Percentiles rank a stretch among this genome's conserved stretches.
Evolutionary conservation across 2,329 filamentous ascomycete genomes (phyloP).

Genomic region (Talaromyces amestolkiae): DNA sequence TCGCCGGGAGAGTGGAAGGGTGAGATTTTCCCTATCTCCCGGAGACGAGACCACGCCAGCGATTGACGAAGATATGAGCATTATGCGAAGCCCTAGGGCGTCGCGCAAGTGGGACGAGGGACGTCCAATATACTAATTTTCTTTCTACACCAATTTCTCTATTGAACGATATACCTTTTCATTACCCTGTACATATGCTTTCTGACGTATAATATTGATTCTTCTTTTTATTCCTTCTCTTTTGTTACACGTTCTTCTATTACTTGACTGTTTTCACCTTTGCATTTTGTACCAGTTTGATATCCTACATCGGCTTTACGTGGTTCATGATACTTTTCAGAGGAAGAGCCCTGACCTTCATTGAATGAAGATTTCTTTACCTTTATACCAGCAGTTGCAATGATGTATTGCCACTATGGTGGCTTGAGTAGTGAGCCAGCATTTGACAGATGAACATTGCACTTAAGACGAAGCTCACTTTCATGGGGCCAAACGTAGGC

Average conservation of each 20-base stretch:
- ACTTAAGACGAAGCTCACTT: not conserved
- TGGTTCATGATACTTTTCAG: not conserved
- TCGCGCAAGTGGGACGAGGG: conserved; percentile 43
- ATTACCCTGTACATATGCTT: conserved; percentile 18
- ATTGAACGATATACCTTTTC: not conserved
- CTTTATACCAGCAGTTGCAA: not conserved
- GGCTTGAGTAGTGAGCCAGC: not conserved
- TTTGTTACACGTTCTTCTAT: not conserved
- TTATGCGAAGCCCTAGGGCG: conserved; percentile 28
- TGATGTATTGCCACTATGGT: too few relatives aligned
- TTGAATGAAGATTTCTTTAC: not conserved
- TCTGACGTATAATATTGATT: conserved; percentile 17
- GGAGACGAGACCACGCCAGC: conserved; percentile 22
- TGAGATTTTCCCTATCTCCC: conserved; percentile 29
- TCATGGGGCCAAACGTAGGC: not conserved
- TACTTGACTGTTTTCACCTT: not conserved
- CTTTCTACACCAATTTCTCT: not conserved
- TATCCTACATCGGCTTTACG: conserved; percentile 4
- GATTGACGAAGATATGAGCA: conserved; percentile 15
- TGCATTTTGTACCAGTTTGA: conserved; percentile 5
- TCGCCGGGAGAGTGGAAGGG: conserved; percentile 28
- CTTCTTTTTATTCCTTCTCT: not conserved
- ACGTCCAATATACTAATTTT: conserved; percentile 40
- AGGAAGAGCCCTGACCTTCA: not conserved
- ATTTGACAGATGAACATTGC: not conserved